Evolutionary conservation across 202 grass and related monocot species (phyloP), one percentile per base, ranked within the genome.

Genomic region (Cymbopogon flexuosus): DNA sequence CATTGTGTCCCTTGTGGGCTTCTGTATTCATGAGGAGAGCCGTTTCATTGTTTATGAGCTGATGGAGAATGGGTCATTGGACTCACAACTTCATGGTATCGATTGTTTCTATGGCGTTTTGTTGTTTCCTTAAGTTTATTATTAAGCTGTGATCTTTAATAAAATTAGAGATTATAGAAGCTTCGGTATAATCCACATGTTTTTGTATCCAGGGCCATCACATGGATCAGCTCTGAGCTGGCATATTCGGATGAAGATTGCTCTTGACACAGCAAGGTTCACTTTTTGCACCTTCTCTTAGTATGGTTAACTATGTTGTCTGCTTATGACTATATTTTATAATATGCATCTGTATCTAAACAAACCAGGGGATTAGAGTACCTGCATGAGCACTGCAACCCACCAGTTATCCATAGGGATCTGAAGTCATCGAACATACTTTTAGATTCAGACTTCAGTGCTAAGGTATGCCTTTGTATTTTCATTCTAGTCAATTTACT

Each of bases 381-480:
- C 79, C 87, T 98, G 75, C 95, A 98, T 69, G 95, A 98, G 68
- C 84, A 93, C 63, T 93, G 92, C 81, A 90, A 76, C 24, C 92
- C 96, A 47, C 88, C 90, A 34, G 72, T 99, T 41, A 95, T 95
- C 81, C 96, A 99, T 81, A 95, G 96, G 93, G 88, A 99, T 86
- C 64, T 99, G 68, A 99, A 99, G 75, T 96, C 90, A 43, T 93
- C 92, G 66, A 99, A 96, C 65, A 96, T 99, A 88, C 90, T 99
- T 79, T 86, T 96, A 56, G 92, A 99, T 84, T 85, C 90, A 65
- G 84, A 93, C 31, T 99, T 90, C 83, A 93, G 95, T 84, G 88
- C 90, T 13, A 99, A 93, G 96, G 96, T 99, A 85, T 14, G 82
- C 30, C 21, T 70, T 65, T 45, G 12, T 70, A 82, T 64, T 76